phyloP scores from a whole-genome alignment of 177 flowering plant species.

The Telopea speciosissima region DNA sequence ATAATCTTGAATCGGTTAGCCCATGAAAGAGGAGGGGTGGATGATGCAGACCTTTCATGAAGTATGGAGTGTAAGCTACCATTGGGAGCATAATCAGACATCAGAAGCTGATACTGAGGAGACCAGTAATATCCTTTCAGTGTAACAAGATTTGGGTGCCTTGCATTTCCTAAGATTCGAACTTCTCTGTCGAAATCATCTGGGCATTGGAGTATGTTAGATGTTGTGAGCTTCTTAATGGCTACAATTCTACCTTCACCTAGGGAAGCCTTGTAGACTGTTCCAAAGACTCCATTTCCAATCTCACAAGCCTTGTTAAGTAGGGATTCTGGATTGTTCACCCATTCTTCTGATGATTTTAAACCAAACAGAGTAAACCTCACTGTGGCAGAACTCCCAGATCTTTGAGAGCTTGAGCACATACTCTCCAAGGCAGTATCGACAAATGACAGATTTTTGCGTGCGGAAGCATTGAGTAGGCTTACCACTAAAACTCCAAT shows the following conservation, averaged over 20 bases:
- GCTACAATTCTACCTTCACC: constrained; percentile 51
- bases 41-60: constrained; percentile 46
- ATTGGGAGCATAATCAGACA: constrained; percentile 61
- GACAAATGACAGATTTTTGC: constrained; percentile 55
- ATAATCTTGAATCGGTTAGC: constrained; percentile 59
- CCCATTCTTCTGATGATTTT: constrained; percentile 37
- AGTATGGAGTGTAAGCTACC: constrained; percentile 74
- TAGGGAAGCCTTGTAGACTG: constrained; percentile 67
- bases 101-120: constrained; percentile 69
- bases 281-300: constrained; percentile 81
- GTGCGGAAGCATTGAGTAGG: constrained; percentile 58
- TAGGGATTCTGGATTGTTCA: constrained; percentile 40
- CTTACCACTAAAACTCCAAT: constrained; percentile 63
- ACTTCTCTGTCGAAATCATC: constrained; percentile 92
- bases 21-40: constrained; percentile 67
- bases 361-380: constrained; percentile 66
- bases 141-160: constrained; percentile 60
- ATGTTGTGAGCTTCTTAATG: constrained; percentile 57
- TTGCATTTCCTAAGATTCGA: constrained; percentile 62
- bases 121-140: constrained; percentile 88
- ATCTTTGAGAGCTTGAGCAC: constrained; percentile 63
- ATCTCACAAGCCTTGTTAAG: constrained; percentile 75
- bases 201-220: constrained; percentile 51
- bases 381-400: constrained; percentile 42
- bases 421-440: constrained; percentile 71